Evolutionary conservation across 305 asterid genomes (phyloP), one percentile per base, ranked within the genome.

Genomic region (Fraxinus greggii): DNA sequence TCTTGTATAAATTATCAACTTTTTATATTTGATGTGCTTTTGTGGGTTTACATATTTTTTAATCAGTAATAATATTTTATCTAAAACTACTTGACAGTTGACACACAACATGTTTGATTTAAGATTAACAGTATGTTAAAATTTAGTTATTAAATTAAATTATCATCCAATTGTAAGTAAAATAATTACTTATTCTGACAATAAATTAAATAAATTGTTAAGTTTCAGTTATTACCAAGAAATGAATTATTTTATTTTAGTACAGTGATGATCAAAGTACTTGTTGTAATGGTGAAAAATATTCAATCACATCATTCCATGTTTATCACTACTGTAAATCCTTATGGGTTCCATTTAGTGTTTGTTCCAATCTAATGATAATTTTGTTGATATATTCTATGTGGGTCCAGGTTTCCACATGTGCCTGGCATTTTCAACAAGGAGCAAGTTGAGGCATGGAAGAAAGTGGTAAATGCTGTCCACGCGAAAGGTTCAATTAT

Each of bases 371-470:
- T 40, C 42, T 76, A 40, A 42, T 42, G 67, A 29, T 56, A 24
- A 28, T 24, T 15, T 17, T 84, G 33, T 26, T 40, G 42, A 24
- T 1, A 77, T 67, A 79, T 51, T n/a, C 15, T 76, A 75, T 54
- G 63, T 31, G 84, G 67, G n/a, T 78, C 78, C 87, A 95, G 97
- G 89, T 94, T 96, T 73, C 98, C 99, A 1, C 98, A 89, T 82
- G 99, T 96, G 84, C 99, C 99, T 3, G 99, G 99, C 59, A 91
- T 96, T 70, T 96, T 87, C 84, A 91, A 87, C 78, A 85, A 80
- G 77, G 97, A 91, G 81, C 99, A 96, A 89, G 95, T 93, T 80
- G 91, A 86, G 85, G 98, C 92, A 26, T 96, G 99, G 99, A 96
- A 86, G 89, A 85, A 88, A 76, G 91, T 91, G 19, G 98, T 96